Evolutionary conservation across 2,329 filamentous ascomycete genomes (phyloP), one percentile per base, ranked within the genome.

Genomic region (Clarireedia homoeocarpa): DNA sequence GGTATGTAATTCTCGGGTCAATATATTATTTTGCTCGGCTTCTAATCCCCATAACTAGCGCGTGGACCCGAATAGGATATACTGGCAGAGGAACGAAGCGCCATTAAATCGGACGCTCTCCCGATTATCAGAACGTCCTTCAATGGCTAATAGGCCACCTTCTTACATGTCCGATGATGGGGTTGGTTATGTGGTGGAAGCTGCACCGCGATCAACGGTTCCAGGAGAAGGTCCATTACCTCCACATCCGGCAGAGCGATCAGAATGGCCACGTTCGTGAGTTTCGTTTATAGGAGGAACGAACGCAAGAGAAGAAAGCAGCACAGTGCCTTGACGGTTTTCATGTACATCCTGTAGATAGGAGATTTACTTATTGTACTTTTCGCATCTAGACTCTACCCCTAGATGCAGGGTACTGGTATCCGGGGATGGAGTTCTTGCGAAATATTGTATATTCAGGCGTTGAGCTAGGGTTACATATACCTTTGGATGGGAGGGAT

Each of bases 121-220:
- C 9, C 47, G 54, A 45, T 34, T 44, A 30, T 59, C 61, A 30
- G 57, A 56, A 40, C 55, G 64, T 48, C 58, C 69, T n/a, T 44
- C 59, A 15, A 66, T 66, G 17, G 66, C 66, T n/a, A 71, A 72
- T 58, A 77, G 88, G 1, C 89, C 89, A 4, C 89, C 89, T 2
- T 89, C 85, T 4, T 94, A 94, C 67, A 75, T 79, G 4, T 89
- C 85, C 0, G 87, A 92, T 9, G 85, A 91, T 63, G 88, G 88
- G 0, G 79, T 90, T 5, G 78, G 79, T 27, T 91, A 91, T 66
- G 81, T 89, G 14, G 75, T 89, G 5, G 83, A 89, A 62, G 84
- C 83, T 0, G 78, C 77, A 55, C 83, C 83, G 45, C 72, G 83
- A 56, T 83, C 81, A 6, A 77, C 77, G 39, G 39, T 42, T 42